Evolutionary conservation across 306 rosid species (phyloP), one percentile per base, ranked within the genome.

Genomic region (Quercus glauca): DNA sequence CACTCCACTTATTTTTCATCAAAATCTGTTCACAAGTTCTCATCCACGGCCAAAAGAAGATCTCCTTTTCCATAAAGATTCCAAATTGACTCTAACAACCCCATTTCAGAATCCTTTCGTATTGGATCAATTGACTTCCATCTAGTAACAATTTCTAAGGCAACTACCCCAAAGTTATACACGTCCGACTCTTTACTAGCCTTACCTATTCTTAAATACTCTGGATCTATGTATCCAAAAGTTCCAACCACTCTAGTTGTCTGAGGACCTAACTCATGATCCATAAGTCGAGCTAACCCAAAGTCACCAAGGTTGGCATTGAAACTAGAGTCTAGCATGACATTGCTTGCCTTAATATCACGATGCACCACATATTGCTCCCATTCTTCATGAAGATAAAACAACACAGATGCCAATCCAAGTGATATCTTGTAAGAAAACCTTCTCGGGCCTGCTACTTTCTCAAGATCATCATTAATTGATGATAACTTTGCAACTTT

Each of bases 321-420:
- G 0, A 78, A 85, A 56, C n/a, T 57, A 1, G 82, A 81, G 60
- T 82, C 86, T 37, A 85, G 63, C 86, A 82, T 81, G 20, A 81
- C 63, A 52, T 82, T 85, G 79, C 88, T 85, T 9, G 88, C 35
- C 57, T 85, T 85, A 29, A 85, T 63, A 73, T 85, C 81, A 15
- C 77, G 21, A 4, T 82, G 83, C 12, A 85, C 71, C 12, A 85
- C 88, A 57, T 79, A 81, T 52, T 78, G 79, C 23, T 85, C 81
- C 79, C 83, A 82, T 53, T 79, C 83, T 75, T 85, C 86, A 15
- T 85, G 88, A 64, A 85, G 86, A 43, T 85, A 82, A 5, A 81
- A 71, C 49, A 85, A 3, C 7, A 83, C 81, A 28, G 83, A 78
- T 20, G 83, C 81, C 64, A 85, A 56, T 13, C 88, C 88, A 19